A percentile compares a stretch with the other conserved stretches of the same genome.
Conservation (phyloP, 2,329 filamentous ascomycete species). For the Ophiostoma himal-ulmi region DNA sequence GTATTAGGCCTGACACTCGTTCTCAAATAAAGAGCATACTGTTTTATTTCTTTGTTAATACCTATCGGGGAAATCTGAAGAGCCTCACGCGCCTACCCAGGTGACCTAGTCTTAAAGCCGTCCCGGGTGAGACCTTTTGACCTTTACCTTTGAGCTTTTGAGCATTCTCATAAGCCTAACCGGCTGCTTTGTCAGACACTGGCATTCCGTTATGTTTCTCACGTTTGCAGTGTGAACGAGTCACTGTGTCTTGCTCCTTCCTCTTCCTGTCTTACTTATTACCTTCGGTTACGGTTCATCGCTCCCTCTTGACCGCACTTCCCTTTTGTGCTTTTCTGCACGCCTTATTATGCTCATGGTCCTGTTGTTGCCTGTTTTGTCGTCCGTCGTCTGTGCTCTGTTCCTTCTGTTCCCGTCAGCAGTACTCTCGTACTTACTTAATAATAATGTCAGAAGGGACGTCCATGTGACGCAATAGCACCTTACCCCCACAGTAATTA, state of each 20-base stretch:
- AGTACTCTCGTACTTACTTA: neutral
- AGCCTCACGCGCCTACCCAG: neutral
- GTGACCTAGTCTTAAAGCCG: neutral
- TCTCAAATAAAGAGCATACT: neutral
- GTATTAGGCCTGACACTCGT: no score
- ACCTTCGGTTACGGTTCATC: no score
- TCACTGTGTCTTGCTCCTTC: neutral
- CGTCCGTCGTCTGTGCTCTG: neutral
- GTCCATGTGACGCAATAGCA: slow-evolving; percentile 12
- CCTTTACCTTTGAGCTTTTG: neutral
- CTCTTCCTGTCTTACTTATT: neutral
- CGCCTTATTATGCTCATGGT: neutral
- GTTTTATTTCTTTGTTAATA: neutral
- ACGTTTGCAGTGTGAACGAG: neutral
- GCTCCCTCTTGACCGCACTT: neutral
- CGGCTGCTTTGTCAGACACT: neutral
- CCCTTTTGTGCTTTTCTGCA: neutral
- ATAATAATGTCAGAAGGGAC: neutral
- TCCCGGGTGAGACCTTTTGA: no score
- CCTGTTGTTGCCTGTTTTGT: neutral
- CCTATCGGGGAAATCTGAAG: neutral
- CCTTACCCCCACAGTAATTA: neutral
- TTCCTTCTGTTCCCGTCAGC: no score
- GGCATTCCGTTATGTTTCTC: neutral
- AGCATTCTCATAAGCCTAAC: no score